Conservation (phyloP, 805 yeast species). For the Naumovozyma dairenensis region DNA sequence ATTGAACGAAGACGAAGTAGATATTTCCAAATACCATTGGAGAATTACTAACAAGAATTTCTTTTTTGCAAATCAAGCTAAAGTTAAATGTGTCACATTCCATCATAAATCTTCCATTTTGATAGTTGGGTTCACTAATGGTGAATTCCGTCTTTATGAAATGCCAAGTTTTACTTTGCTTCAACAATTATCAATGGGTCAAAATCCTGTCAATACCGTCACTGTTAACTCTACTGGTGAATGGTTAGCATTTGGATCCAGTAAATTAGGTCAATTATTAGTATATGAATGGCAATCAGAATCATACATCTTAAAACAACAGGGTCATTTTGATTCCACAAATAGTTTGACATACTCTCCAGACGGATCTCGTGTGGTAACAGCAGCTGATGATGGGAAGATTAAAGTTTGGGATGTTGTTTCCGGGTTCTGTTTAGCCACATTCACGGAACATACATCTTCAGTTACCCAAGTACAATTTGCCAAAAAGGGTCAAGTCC, state of each 20-base stretch:
- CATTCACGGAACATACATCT: conserved; percentile 84
- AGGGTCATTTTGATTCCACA: conserved; percentile 90
- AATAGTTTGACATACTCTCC: conserved; percentile 83
- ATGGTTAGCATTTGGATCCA: conserved; percentile 94
- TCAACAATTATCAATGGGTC: conserved; percentile 88
- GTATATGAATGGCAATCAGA: conserved; percentile 99
- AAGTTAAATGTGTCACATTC: conserved; percentile 73
- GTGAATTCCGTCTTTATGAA: conserved; percentile 87
- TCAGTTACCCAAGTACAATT: conserved; percentile 83
- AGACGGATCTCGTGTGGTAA: conserved; percentile 84
- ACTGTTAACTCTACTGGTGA: conserved; percentile 77
- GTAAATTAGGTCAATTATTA: conserved; percentile 80
- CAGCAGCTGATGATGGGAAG: conserved; percentile 95
- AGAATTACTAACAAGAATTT: conserved; percentile 71
- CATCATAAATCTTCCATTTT: conserved; percentile 61
- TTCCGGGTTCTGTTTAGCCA: conserved; percentile 86
- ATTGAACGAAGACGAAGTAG: conserved; percentile 34
- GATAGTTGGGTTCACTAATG: conserved; percentile 83
- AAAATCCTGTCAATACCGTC: conserved; percentile 76
- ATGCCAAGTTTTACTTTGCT: conserved; percentile 68
- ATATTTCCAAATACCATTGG: conserved; percentile 52
- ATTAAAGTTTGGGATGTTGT: conserved; percentile 92
- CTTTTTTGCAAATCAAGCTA: conserved; percentile 50
- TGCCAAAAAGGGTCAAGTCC: conserved; percentile 81
- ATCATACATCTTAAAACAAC: conserved; percentile 88